These are phyloP conservation scores for Epichloe baconii DNA, from an alignment of 2,329 filamentous ascomycete genomes.

Conservation along the genomic window DNA sequence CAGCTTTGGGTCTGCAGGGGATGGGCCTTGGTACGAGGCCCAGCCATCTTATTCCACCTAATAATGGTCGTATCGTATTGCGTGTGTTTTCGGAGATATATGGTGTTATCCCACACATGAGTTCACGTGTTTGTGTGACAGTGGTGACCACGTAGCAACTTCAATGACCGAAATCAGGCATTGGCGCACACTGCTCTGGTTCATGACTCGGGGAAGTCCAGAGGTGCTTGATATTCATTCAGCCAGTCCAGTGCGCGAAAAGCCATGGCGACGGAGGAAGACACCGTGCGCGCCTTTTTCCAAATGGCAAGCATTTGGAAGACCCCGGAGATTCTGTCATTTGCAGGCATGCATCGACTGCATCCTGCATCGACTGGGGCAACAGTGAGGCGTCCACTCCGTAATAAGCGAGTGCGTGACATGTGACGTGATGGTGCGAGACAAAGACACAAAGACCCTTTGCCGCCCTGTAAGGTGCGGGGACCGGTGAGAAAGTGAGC, in stretches of 20 bases:
- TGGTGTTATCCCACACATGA: neutral
- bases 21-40: neutral
- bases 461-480: constrained; percentile 6
- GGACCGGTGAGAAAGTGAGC: constrained; percentile 12
- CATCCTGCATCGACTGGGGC: neutral
- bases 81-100: neutral
- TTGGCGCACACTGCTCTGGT: constrained; percentile 1
- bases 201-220: neutral
- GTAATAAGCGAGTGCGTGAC: neutral
- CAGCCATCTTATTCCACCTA: neutral
- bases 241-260: neutral
- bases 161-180: neutral
- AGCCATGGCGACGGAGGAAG: neutral
- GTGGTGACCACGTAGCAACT: neutral
- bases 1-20: neutral
- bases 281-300: neutral
- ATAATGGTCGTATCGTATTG: neutral
- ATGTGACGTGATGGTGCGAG: constrained; percentile 6
- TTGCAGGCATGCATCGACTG: neutral
- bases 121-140: neutral
- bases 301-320: neutral
- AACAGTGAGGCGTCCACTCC: neutral
- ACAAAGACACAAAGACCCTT: constrained; percentile 2
- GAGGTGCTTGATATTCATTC: neutral
- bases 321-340: neutral